Percentiles rank a stretch among this genome's conserved stretches.
Evolutionary conservation across 306 rosid genomes (phyloP).

Genomic region (Acacia acuminata): DNA sequence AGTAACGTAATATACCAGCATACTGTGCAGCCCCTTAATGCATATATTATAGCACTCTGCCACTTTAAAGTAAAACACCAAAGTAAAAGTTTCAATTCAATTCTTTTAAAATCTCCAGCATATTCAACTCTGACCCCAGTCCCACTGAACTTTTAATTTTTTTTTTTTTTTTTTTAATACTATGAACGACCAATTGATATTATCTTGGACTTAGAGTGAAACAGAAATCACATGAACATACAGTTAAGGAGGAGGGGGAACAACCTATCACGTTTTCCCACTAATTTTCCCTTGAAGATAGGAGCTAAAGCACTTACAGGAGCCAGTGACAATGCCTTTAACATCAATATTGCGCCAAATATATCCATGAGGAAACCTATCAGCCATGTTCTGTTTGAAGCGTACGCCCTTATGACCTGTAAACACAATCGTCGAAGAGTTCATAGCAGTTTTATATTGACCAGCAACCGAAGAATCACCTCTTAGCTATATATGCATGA

Average conservation of each 20-base stretch:
- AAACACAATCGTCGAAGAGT: conserved; percentile 28
- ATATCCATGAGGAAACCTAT: conserved; percentile 92
- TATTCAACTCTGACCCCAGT: background rate
- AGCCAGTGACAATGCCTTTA: conserved; percentile 90
- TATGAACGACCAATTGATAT: background rate
- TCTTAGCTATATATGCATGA: conserved; percentile 13
- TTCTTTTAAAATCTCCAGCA: background rate
- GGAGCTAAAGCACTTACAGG: conserved; percentile 64
- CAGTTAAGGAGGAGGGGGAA: background rate
- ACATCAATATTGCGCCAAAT: conserved; percentile 86
- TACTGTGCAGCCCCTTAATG: background rate
- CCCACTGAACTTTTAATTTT: background rate
- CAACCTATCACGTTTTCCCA: background rate
- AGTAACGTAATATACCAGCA: background rate
- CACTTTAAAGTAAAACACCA: background rate
- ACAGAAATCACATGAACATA: background rate
- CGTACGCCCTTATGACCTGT: conserved; percentile 91
- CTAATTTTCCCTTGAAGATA: background rate
- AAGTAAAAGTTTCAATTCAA: background rate
- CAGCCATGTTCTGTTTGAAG: conserved; percentile 78
- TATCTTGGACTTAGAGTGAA: background rate
- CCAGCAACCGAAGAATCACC: conserved; percentile 26
- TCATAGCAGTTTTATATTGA: background rate
- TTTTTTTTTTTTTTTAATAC: too few species aligned
- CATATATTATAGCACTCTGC: background rate